Conservation (phyloP, 2,329 filamentous ascomycete species). For the Botrytis byssoidea region DNA sequence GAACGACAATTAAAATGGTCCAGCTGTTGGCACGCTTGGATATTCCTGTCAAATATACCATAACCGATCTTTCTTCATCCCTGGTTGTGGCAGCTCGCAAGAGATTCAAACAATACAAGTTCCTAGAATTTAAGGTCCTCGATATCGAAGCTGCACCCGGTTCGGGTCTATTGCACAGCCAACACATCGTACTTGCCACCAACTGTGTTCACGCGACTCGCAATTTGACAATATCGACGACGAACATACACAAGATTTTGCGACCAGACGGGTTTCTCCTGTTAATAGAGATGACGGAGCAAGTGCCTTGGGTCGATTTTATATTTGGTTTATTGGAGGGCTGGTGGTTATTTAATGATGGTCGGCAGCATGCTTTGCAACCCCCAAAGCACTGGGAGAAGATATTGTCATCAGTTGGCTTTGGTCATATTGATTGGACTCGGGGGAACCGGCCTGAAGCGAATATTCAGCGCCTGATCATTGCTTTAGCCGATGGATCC, state of each 20-base stretch:
- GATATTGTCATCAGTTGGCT: constrained; percentile 21
- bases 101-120: constrained; percentile 29
- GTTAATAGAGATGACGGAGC: constrained; percentile 33
- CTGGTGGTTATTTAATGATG: constrained; percentile 37
- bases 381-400: constrained; percentile 23
- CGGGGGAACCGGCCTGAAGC: constrained; percentile 26
- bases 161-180: constrained; percentile 21
- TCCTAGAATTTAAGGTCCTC: constrained; percentile 28
- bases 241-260: constrained; percentile 25
- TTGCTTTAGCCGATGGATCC: constrained; percentile 16
- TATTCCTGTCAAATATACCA: constrained; percentile 42
- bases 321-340: constrained; percentile 36
- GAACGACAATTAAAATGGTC: too few relatives aligned
- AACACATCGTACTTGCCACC: constrained; percentile 29
- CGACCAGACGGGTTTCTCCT: constrained; percentile 28
- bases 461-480: constrained; percentile 16
- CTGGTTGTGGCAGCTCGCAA: constrained; percentile 33
- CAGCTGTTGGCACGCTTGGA: constrained; percentile 36
- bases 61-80: constrained; percentile 44
- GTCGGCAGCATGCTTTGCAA: constrained; percentile 29
- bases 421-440: constrained; percentile 25
- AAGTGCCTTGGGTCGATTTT: constrained; percentile 32
- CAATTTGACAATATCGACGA: constrained; percentile 21
- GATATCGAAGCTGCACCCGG: constrained; percentile 29
- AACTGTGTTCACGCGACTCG: constrained; percentile 34